Base-by-base conservation (phyloP, 139 green algal genomes). In the Auxenochlorella protothecoides region DNA sequence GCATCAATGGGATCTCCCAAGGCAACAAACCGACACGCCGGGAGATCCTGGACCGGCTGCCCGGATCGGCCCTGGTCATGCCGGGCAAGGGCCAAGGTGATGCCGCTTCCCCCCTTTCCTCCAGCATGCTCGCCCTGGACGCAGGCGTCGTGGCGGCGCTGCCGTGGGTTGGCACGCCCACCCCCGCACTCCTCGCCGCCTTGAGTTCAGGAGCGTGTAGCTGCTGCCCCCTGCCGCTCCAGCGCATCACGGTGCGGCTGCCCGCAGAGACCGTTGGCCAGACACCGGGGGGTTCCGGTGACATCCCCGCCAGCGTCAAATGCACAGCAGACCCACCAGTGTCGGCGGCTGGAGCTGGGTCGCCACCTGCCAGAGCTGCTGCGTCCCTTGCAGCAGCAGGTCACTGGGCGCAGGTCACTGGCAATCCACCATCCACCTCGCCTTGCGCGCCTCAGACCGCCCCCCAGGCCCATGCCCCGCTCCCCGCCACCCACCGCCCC, bases 11-110 rank as follows among this genome's bases (percentile, higher is more conserved):
- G 2, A 56, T 57, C 59, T 55, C 63, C 4, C 4, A 12, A 3
- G 5, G 53, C 66, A 66, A 53, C 68, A 52, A 51, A 14, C 59
- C 10, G n/a, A 77, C 27, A 44, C 27, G 70, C 55, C 74, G 77
- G 66, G 76, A 80, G 27, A 59, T 77, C 5, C 70, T 77, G 55
- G 70, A 80, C 6, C 56, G 51, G 16, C 52, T 80, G 54, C 13
- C 5, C 14, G 13, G 15, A 13, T 59, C 77, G 76, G 56, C 61
- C 12, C 68, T 79, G 27, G 27, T 1, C 27, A 44, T 44, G 27
- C 27, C 27, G 27, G 27, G 27, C 27, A 44, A 44, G 27, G 27
- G 27, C 27, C 27, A 44, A 44, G 27, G 27, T 44, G 27, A 44
- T 44, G 27, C 27, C 27, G 27, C 27, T 44, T 44, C 27, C 27